Percentiles rank a stretch among this genome's conserved stretches.
Evolutionary conservation across 495 filamentous ascomycete genomes (phyloP).

Genomic region (Penicillium salamii): DNA sequence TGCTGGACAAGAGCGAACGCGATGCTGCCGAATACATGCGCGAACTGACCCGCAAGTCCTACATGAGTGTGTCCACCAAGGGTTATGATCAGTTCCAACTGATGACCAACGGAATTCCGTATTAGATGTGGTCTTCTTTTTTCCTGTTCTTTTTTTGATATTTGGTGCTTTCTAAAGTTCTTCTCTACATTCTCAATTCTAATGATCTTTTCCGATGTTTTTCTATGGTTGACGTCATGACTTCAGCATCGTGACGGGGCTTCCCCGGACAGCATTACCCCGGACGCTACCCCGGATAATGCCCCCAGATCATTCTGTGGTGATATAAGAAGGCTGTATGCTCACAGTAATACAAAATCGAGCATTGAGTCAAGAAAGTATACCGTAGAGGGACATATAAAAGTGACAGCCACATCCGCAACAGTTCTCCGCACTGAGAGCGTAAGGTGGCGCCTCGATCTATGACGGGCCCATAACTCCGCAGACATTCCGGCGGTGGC

Average conservation of each 20-base stretch:
- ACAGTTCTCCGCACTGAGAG: background rate
- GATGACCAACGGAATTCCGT: slow-evolving; percentile 96
- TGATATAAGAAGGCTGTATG: too few species aligned
- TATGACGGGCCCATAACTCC: background rate
- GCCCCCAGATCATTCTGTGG: too few species aligned
- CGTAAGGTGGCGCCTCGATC: background rate
- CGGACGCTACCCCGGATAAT: background rate
- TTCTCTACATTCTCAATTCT: too few species aligned
- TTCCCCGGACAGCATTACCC: background rate
- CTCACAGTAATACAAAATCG: too few species aligned
- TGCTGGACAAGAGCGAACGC: slow-evolving; percentile 86
- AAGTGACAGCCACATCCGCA: too few species aligned
- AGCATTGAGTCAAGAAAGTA: too few species aligned
- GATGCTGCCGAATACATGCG: slow-evolving; percentile 95
- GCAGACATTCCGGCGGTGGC: background rate
- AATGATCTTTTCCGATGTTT: too few species aligned
- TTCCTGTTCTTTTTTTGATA: background rate
- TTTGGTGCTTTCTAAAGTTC: background rate
- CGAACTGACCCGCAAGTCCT: slow-evolving; percentile 82
- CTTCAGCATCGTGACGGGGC: background rate
- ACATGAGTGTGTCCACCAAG: slow-evolving; percentile 81
- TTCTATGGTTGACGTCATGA: slow-evolving; percentile 18
- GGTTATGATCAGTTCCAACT: slow-evolving; percentile 97
- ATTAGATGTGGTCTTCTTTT: slow-evolving; percentile 36
- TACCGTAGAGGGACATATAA: too few species aligned